These are phyloP conservation scores for Claviceps sp. DNA, from an alignment of 2,329 filamentous ascomycete species.

Conservation along the genomic window DNA sequence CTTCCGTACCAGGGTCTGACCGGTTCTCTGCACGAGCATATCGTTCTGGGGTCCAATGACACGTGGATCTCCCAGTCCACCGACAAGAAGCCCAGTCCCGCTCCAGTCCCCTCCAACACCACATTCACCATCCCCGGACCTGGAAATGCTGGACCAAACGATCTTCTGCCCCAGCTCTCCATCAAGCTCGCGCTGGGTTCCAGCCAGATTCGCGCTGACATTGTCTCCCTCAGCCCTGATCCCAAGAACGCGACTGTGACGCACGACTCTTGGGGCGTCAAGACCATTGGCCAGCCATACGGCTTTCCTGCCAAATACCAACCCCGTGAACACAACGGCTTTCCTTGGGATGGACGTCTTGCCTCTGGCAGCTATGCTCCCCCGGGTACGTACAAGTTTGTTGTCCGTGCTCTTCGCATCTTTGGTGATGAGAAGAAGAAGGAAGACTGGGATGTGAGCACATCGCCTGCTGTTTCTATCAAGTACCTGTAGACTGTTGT, in stretches of 20 bases:
- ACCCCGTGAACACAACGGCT: slow-evolving; percentile 10
- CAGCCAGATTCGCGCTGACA: slow-evolving; percentile 27
- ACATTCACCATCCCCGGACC: slow-evolving; percentile 29
- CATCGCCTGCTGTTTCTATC: slow-evolving; percentile 31
- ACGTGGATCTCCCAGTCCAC: slow-evolving; percentile 20
- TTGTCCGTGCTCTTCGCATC: slow-evolving; percentile 34
- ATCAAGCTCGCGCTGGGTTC: slow-evolving; percentile 32
- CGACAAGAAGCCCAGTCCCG: slow-evolving; percentile 13
- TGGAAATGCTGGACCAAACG: slow-evolving; percentile 19
- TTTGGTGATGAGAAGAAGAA: slow-evolving; percentile 32
- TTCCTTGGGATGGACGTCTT: slow-evolving; percentile 33
- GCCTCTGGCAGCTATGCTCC: slow-evolving; percentile 33
- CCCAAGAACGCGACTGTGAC: slow-evolving; percentile 12
- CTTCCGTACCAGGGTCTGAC: slow-evolving; percentile 29
- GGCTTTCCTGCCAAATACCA: slow-evolving; percentile 26
- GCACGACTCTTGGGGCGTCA: slow-evolving; percentile 23
- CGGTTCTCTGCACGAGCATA: slow-evolving; percentile 20
- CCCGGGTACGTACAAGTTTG: slow-evolving; percentile 35
- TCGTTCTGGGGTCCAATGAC: slow-evolving; percentile 12
- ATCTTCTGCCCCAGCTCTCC: slow-evolving; percentile 25
- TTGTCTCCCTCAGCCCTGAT: slow-evolving; percentile 22
- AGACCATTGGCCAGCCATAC: slow-evolving; percentile 28
- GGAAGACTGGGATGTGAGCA: slow-evolving; percentile 32
- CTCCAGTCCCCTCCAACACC: slow-evolving; percentile 18
- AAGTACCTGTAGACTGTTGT: slow-evolving; percentile 19